phyloP scores from a whole-genome alignment of 2,329 filamentous ascomycete genomes.

The Byssothecium circinans region DNA sequence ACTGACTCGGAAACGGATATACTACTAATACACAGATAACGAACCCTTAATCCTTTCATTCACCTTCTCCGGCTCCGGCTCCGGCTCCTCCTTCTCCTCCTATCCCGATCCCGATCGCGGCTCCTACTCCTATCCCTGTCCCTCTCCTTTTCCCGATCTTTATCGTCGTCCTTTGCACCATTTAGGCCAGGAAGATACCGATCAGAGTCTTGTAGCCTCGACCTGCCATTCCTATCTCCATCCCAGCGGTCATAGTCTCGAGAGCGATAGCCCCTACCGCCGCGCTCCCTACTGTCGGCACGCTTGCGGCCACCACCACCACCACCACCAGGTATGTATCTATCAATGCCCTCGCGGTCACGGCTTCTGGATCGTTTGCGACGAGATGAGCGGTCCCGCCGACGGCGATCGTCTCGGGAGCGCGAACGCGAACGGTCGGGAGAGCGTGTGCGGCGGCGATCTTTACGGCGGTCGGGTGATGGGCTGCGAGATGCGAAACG shows the following conservation, averaged over 20 bases:
- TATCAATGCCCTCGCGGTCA: conserved; percentile 42
- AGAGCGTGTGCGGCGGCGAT: conserved; percentile 22
- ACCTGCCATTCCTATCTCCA: conserved; percentile 23
- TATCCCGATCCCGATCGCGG: conserved; percentile 17
- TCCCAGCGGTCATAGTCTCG: conserved; percentile 47
- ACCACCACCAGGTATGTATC: conserved; percentile 36
- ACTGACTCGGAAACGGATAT: neutral
- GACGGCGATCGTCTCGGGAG: conserved; percentile 2
- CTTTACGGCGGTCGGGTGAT: conserved; percentile 25
- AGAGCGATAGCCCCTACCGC: conserved; percentile 45
- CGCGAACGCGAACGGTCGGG: conserved; percentile 21
- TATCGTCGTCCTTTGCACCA: conserved; percentile 8
- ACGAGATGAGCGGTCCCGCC: conserved; percentile 7
- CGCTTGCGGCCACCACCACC: conserved; percentile 12
- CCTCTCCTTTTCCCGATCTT: conserved; percentile 17
- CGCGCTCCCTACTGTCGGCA: conserved; percentile 21
- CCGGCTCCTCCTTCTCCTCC: conserved; percentile 17
- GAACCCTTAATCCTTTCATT: neutral
- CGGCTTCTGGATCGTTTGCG: conserved; percentile 31
- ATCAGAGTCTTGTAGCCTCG: conserved; percentile 32
- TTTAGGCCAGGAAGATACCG: conserved; percentile 32
- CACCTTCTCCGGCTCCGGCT: conserved; percentile 5
- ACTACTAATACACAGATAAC: neutral
- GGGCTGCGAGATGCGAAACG: conserved; percentile 32
- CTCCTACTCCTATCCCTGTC: conserved; percentile 34